Conservation (phyloP, 179 eudicot genomes). For the Sideroxylon spinosum region DNA sequence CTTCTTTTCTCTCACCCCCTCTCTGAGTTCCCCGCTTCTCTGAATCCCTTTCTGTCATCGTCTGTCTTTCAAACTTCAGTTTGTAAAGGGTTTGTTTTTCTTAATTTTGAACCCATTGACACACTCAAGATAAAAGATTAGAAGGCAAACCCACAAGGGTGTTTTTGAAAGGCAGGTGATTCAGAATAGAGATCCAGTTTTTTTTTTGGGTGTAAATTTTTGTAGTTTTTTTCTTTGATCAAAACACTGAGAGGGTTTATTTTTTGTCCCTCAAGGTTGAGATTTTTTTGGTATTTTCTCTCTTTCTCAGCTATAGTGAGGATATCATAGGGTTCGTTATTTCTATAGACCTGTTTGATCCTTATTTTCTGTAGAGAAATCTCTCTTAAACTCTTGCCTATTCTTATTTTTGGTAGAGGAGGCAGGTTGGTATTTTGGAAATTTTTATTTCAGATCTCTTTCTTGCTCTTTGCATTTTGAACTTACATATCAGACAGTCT, state of each 20-base stretch:
- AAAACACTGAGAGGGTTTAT: slow-evolving; percentile 32
- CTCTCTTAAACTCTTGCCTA: slow-evolving; percentile 7
- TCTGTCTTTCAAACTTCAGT: slow-evolving; percentile 39
- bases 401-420: slow-evolving; percentile 21
- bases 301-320: background rate
- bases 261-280: slow-evolving; percentile 34
- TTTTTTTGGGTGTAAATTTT: slow-evolving; percentile 10
- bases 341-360: slow-evolving; percentile 21
- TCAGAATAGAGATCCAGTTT: slow-evolving; percentile 48
- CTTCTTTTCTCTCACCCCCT: background rate
- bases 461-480: background rate
- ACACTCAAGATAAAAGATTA: background rate
- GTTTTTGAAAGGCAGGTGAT: slow-evolving; percentile 46
- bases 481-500: too few species aligned
- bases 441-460: slow-evolving; percentile 11
- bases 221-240: background rate
- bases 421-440: slow-evolving; percentile 14
- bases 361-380: slow-evolving; percentile 7
- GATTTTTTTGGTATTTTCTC: slow-evolving; percentile 6
- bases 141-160: slow-evolving; percentile 20
- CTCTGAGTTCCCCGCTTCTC: too few species aligned
- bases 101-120: slow-evolving; percentile 18
- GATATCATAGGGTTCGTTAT: slow-evolving; percentile 19
- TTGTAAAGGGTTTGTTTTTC: slow-evolving; percentile 32
- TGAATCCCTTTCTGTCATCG: slow-evolving; percentile 54